phyloP scores from a whole-genome alignment of 176 grass and related monocot genomes.

The Zea luxurians region DNA sequence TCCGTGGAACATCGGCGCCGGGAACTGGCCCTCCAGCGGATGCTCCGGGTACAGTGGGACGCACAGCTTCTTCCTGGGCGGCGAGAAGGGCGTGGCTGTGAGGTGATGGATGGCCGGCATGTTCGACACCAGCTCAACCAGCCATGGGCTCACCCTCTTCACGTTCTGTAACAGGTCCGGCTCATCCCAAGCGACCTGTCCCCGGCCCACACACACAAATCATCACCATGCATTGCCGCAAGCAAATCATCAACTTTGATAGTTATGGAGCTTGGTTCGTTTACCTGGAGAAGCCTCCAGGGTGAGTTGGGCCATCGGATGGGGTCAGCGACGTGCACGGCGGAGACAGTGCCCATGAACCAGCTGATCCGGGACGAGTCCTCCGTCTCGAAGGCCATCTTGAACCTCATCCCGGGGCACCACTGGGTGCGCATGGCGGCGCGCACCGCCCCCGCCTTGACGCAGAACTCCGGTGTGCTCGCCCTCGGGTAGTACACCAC shows the following conservation, averaged over 20 bases:
- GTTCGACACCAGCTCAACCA: constrained; percentile 83
- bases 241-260: no score
- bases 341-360: constrained; percentile 91
- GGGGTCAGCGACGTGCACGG: constrained; percentile 77
- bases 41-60: constrained; percentile 61
- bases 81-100: constrained; percentile 59
- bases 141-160: constrained; percentile 89
- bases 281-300: constrained; percentile 93
- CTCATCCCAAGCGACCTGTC: constrained; percentile 84
- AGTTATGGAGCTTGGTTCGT: constrained; percentile 1
- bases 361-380: constrained; percentile 92
- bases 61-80: constrained; percentile 83
- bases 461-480: constrained; percentile 83
- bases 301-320: constrained; percentile 83
- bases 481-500: constrained; percentile 86
- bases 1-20: constrained; percentile 51
- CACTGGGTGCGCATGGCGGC: constrained; percentile 72
- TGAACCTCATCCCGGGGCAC: constrained; percentile 86
- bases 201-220: neutral
- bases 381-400: constrained; percentile 98
- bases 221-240: neutral
- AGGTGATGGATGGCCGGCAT: constrained; percentile 77
- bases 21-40: constrained; percentile 45
- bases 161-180: constrained; percentile 98
- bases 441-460: constrained; percentile 55